Evolutionary conservation across 148 eudicot genomes (phyloP), one percentile per base, ranked within the genome.

Genomic region (Chenopodium quinoa): DNA sequence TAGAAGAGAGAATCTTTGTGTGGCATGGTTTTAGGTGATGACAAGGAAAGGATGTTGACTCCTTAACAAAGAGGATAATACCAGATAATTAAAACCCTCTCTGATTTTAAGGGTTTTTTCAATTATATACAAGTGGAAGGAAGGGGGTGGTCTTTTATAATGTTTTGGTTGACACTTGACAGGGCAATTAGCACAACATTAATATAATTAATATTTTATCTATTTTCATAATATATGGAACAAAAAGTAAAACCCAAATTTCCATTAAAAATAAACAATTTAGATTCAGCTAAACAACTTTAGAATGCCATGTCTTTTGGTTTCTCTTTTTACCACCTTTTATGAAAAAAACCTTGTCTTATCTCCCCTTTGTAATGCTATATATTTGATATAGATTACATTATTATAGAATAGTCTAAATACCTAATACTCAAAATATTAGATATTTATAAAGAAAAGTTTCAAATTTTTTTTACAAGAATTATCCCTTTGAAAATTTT

Each of bases 21-120:
- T 84, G 90, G 87, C 88, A 87, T 81, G 84, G 87, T 78, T 89
- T 93, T 88, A 89, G 89, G 91, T 88, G 85, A 86, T 89, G 97
- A 92, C 90, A 89, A 58, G 89, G 93, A 87, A 81, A 83, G 82
- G 97, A 92, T 94, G 94, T 89, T 88, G 97, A 94, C 93, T 87
- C 66, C 72, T 86, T 85, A 91, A 92, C 98, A 82, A 91, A 81
- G 84, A 81, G 76, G 90, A 91, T 90, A 87, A 89, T 74, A 91
- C 89, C 90, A 89, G 90, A 88, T 88, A 85, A 40, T 40, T 40
- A 40, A 40, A 87, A 89, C 81, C 88, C 91, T 88, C 88, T 83
- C 78, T 48, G 62, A 82, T 74, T 85, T 66, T 80, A 78, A 72
- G 84, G 78, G 70, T 76, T 86, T 80, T 40, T 77, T 60, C 16